Conservation (phyloP, 129 eudicot species). For the Flaveria robusta region DNA sequence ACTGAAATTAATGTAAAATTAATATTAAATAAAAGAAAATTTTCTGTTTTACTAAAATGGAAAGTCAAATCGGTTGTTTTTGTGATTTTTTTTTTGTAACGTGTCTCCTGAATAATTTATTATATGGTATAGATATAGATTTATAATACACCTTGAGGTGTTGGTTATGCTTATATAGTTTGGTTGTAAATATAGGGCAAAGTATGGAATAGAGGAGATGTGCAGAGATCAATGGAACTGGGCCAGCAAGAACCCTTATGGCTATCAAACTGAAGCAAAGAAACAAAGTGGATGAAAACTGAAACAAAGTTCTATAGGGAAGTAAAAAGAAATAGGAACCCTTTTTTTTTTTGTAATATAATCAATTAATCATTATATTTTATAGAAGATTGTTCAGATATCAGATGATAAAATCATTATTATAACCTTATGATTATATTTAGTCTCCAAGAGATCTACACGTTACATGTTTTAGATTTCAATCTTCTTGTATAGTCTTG, state of each 20-base stretch:
- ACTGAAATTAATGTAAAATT: no score
- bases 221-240: conserved; percentile 95
- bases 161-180: neutral
- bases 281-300: neutral
- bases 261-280: conserved; percentile 47
- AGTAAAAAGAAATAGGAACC: neutral
- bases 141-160: neutral
- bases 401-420: neutral
- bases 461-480: no score
- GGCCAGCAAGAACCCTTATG: conserved; percentile 92
- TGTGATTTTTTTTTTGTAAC: no score
- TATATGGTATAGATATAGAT: no score
- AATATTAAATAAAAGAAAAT: no score
- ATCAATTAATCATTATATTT: neutral
- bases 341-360: neutral
- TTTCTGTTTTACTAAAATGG: no score
- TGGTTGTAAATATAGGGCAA: conserved; percentile 57
- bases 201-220: conserved; percentile 83
- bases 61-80: no score
- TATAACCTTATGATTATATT: no score
- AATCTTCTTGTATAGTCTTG: no score
- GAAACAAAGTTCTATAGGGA: conserved; percentile 10
- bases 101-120: no score
- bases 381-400: neutral
- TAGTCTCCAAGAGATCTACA: no score